These are phyloP conservation scores for Suillus alpinus DNA, from an alignment of 768 basidiomycete genomes.

Conservation along the genomic window DNA sequence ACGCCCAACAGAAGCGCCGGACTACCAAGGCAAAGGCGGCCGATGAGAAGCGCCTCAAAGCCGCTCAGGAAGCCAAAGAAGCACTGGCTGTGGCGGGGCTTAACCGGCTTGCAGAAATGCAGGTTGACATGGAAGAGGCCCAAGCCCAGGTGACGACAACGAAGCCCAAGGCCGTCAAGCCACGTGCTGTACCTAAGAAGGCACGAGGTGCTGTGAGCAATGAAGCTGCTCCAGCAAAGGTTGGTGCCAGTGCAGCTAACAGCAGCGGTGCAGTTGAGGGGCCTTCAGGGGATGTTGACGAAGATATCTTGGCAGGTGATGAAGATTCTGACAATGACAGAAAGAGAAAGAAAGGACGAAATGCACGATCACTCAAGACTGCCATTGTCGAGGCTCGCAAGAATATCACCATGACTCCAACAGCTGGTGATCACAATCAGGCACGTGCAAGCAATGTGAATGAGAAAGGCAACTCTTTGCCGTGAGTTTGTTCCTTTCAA, in stretches of 20 bases:
- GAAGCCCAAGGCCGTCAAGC: not conserved
- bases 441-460: not conserved
- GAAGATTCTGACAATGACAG: not conserved
- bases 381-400: not conserved
- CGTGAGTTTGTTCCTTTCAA: not conserved
- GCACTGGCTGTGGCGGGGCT: not conserved
- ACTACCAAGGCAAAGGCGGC: conserved; percentile 10
- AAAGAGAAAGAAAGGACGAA: not conserved
- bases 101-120: conserved; percentile 3
- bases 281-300: too few relatives aligned
- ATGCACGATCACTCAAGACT: not conserved
- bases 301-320: too few relatives aligned
- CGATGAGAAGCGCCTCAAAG: conserved; percentile 7
- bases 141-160: not conserved
- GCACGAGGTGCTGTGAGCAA: not conserved
- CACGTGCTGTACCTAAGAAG: conserved; percentile 1
- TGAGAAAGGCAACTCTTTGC: not conserved
- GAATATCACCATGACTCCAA: not conserved
- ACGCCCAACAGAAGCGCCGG: conserved; percentile 3
- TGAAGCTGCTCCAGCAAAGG: not conserved
- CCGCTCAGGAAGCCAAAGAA: conserved; percentile 2
- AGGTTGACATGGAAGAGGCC: not conserved
- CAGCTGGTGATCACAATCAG: not conserved
- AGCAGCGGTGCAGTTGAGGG: too few relatives aligned
- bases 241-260: too few relatives aligned